These are phyloP conservation scores for Russula emetica DNA, from an alignment of 768 basidiomycete genomes.

Conservation along the genomic window DNA sequence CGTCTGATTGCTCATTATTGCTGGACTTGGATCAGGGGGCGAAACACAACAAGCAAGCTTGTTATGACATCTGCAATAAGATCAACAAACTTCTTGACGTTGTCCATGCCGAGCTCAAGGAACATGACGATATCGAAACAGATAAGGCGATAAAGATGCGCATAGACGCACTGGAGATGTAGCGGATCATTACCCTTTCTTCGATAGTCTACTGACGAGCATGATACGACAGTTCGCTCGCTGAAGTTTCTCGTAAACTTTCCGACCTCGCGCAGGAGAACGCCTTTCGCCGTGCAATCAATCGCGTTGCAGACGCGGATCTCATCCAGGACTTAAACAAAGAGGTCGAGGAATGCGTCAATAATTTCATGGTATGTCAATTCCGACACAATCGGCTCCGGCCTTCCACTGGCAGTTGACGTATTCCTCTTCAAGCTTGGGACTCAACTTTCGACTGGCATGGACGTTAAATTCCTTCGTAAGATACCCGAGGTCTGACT, in stretches of 20 bases:
- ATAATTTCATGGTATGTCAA: background rate
- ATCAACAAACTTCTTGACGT: slow-evolving; percentile 16
- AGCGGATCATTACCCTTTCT: background rate
- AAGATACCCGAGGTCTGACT: background rate
- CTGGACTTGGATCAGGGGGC: slow-evolving; percentile 2
- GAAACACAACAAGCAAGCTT: slow-evolving; percentile 26
- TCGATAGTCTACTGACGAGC: background rate
- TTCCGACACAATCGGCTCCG: background rate
- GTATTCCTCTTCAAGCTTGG: background rate
- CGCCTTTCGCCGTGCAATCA: slow-evolving; percentile 20
- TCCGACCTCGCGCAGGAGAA: slow-evolving; percentile 21
- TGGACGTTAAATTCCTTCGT: slow-evolving; percentile 20
- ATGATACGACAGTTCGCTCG: slow-evolving; percentile 10
- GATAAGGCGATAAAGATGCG: slow-evolving; percentile 13
- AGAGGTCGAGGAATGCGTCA: background rate
- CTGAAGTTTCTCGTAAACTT: slow-evolving; percentile 11
- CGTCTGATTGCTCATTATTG: background rate
- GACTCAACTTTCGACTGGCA: slow-evolving; percentile 19
- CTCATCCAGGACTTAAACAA: slow-evolving; percentile 16
- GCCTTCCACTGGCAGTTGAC: background rate
- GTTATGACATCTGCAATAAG: slow-evolving; percentile 19
- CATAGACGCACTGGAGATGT: slow-evolving; percentile 15
- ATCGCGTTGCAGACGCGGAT: slow-evolving; percentile 15
- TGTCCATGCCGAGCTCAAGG: slow-evolving; percentile 17
- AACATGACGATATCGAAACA: slow-evolving; percentile 2